Base-by-base conservation (phyloP, 2,329 filamentous ascomycete species). In the Nemania bipapillata region DNA sequence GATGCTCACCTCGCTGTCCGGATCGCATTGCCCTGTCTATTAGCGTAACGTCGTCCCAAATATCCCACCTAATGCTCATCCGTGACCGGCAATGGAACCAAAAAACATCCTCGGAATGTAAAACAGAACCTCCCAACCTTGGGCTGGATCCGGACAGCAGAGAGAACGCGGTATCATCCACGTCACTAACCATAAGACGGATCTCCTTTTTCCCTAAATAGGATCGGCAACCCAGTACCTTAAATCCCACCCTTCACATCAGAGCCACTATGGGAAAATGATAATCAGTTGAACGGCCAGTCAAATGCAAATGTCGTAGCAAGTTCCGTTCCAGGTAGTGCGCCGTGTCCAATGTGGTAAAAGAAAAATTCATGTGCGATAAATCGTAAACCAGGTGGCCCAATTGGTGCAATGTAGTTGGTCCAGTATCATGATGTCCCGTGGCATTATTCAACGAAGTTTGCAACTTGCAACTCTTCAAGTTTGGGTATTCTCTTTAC, bases 1-100 rank as follows among this genome's bases (percentile, higher is more conserved):
- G 79, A 76, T 75, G 82, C 84, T 85, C 80, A 86, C 84, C 84
- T 83, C 81, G 83, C 84, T 86, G 84, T 84, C 84, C 83, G 78
- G 83, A 82, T 78, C 75, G 77, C 75, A 77, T 78, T 45, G 79
- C 79, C 74, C 75, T 77, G 74, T 78, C 74, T 77, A 76, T 77
- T 76, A 77, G 77, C 76, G 42, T 66, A 75, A 73, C 70, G 72
- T 72, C 71, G 67, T 76, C 76, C 73, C 68, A 70, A 74, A 67
- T 71, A 70, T 74, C 74, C 77, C 75, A 74, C 74, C 75, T 71
- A 71, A 72, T 75, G 72, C 70, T 74, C 71, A 73, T 75, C 69
- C 74, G 65, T 70, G 69, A 72, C 73, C 68, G 76, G 73, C 68
- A 72, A 72, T 73, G 75, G 74, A 74, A 73, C 71, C 71, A 72